phyloP scores from a whole-genome alignment of 371 early-diverging fungal genomes.

The Batrachochytrium dendrobatidis region DNA sequence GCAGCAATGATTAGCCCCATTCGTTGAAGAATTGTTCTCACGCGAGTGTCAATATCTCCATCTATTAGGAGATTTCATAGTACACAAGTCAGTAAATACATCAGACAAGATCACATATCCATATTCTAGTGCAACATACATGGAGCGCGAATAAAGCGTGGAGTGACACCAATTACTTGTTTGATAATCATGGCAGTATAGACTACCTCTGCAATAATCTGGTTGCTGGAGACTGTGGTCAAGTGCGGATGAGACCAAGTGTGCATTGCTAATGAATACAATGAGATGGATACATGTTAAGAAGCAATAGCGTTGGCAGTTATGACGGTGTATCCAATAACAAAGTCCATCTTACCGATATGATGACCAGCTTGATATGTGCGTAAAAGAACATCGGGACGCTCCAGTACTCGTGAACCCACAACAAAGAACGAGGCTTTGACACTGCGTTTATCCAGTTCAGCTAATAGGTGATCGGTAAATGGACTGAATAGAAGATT shows the following conservation, averaged over 20 bases:
- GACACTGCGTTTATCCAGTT: too few species aligned
- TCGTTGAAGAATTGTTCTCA: conserved; percentile 17
- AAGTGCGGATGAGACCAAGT: conserved; percentile 53
- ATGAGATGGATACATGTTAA: too few species aligned
- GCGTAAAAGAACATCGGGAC: conserved; percentile 12
- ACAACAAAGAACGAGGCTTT: conserved; percentile 38
- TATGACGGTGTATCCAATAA: too few species aligned
- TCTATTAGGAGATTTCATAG: too few species aligned
- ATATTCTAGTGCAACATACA: too few species aligned
- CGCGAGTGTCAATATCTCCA: conserved; percentile 27
- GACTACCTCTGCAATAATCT: conserved; percentile 63
- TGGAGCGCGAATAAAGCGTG: background rate
- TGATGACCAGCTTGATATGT: conserved; percentile 16
- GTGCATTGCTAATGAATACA: too few species aligned
- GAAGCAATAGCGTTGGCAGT: too few species aligned
- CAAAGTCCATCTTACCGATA: too few species aligned
- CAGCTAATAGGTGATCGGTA: too few species aligned
- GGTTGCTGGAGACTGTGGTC: conserved; percentile 59
- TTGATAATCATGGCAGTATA: conserved; percentile 4
- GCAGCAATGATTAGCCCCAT: conserved; percentile 20
- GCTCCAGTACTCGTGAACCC: conserved; percentile 15
- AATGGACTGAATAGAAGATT: too few species aligned
- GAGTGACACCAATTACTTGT: conserved; percentile 3
- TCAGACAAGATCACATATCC: too few species aligned
- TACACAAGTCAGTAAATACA: too few species aligned